These are phyloP conservation scores for Austropuccinia psidii DNA, from an alignment of 1,284 basidiomycete genomes.

Conservation along the genomic window DNA sequence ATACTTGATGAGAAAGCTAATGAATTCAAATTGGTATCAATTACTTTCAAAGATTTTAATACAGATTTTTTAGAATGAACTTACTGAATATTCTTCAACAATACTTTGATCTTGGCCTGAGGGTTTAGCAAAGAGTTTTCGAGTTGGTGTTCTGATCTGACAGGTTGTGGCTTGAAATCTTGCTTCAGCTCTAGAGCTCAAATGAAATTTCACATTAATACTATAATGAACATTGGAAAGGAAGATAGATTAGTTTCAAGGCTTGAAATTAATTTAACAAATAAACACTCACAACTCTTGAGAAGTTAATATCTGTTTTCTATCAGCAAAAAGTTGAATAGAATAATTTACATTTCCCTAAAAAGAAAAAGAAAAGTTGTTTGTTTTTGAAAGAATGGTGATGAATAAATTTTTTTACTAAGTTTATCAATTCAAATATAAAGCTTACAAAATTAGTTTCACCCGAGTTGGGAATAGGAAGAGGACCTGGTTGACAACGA, in stretches of 20 bases:
- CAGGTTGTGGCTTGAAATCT: conserved; percentile 15
- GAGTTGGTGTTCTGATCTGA: not conserved
- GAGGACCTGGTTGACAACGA: conserved; percentile 19
- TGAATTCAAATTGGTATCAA: not conserved
- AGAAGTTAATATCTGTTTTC: not conserved
- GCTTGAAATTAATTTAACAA: not conserved
- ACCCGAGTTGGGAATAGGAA: conserved; percentile 12
- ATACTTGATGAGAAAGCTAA: conserved; percentile 24
- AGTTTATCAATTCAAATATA: not conserved
- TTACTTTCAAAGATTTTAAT: not conserved
- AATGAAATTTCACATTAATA: conserved; percentile 8
- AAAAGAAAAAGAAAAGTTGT: not conserved
- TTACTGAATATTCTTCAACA: conserved; percentile 13
- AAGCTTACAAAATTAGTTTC: not conserved
- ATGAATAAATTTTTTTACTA: not conserved
- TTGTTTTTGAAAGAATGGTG: no score
- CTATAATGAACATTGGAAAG: not conserved
- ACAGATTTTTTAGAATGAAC: not conserved
- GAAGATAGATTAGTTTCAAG: not conserved
- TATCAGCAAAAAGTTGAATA: conserved; percentile 12
- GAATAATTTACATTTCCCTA: conserved; percentile 15
- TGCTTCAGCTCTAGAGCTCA: conserved; percentile 1
- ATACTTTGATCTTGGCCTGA: conserved; percentile 1
- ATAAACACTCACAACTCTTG: conserved; percentile 12
- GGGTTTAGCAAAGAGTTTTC: not conserved